Evolutionary conservation across 495 filamentous ascomycete genomes (phyloP), one percentile per base, ranked within the genome.

Genomic region (Penicillium chermesinum): DNA sequence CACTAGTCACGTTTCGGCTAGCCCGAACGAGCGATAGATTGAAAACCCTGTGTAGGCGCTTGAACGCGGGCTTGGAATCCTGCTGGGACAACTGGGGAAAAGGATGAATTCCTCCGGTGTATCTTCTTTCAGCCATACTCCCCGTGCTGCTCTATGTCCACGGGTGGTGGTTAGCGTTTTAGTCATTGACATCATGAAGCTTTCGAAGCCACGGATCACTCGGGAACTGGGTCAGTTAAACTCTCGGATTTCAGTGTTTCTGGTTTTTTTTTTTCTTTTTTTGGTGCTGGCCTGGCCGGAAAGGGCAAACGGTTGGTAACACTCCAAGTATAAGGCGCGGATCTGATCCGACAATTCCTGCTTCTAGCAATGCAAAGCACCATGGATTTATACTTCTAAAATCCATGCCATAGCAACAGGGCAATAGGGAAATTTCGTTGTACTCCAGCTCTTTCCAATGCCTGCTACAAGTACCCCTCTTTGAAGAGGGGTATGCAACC

Each of bases 151-250:
- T n/a, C n/a, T n/a, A n/a, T n/a, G n/a, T n/a, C n/a, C n/a, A n/a
- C n/a, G n/a, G n/a, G n/a, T n/a, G n/a, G n/a, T n/a, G n/a, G n/a
- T n/a, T n/a, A n/a, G 25, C 18, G 10, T 12, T 38, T 14, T 21
- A 16, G 39, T 42, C 38, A 21, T 54, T 54, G 52, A 54, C 52
- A 54, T 54, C 52, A 54, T 50, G 52, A 50, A 10, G 25, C 35
- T 17, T 10, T 17, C n/a, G 17, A 7, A 34, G 25, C 35, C 38
- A 42, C 39, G 48, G 48, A 14, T 17, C 38, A 40, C 15, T 22
- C 7, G 7, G 30, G 9, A 18, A 2, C 8, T 20, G 30, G 40
- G 25, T 30, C n/a, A n/a, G n/a, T n/a, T 38, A 38, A 21, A 33
- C 38, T 22, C 8, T 4, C 30, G 5, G 32, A 9, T 2, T 38